A percentile compares a stretch with the other conserved stretches of the same genome.
Conservation (phyloP, 1,284 basidiomycete species). For the Ganoderma meredithae region DNA sequence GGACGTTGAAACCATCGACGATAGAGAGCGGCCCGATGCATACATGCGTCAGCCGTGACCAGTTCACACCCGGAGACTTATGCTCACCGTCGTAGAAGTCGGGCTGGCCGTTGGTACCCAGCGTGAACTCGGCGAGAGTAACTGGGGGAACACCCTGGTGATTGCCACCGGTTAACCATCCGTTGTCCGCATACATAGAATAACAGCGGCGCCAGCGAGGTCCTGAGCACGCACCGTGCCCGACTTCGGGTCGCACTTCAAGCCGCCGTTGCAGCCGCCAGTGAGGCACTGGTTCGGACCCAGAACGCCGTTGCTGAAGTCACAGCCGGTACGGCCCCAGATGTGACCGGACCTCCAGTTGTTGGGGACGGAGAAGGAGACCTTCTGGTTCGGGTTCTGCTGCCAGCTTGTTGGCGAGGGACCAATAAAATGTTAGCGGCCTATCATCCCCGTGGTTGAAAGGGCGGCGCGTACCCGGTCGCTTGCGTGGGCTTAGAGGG, state of each 20-base stretch:
- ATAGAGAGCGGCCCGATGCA: constrained; percentile 30
- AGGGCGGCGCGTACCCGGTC: constrained; percentile 36
- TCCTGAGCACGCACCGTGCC: constrained; percentile 43
- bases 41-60: neutral
- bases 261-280: constrained; percentile 57
- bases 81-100: constrained; percentile 53
- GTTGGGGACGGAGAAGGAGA: constrained; percentile 42
- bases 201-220: neutral
- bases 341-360: constrained; percentile 46
- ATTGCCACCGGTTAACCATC: neutral
- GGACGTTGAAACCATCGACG: constrained; percentile 55
- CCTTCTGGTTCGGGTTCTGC: constrained; percentile 23
- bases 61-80: neutral
- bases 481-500: constrained; percentile 38
- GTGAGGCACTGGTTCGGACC: constrained; percentile 50
- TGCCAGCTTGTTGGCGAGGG: constrained; percentile 24
- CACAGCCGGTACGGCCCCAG: constrained; percentile 49
- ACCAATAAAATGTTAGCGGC: neutral
- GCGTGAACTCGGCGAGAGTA: constrained; percentile 54
- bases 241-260: constrained; percentile 48
- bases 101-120: constrained; percentile 39
- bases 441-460: neutral
- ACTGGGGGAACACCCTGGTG: constrained; percentile 53
- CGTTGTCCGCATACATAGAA: neutral
- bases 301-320: constrained; percentile 45